A percentile compares a stretch with the other conserved stretches of the same genome.
Evolutionary conservation across 176 grass and related monocot species (phyloP).

Genomic region (Alopecurus myosuroides): DNA sequence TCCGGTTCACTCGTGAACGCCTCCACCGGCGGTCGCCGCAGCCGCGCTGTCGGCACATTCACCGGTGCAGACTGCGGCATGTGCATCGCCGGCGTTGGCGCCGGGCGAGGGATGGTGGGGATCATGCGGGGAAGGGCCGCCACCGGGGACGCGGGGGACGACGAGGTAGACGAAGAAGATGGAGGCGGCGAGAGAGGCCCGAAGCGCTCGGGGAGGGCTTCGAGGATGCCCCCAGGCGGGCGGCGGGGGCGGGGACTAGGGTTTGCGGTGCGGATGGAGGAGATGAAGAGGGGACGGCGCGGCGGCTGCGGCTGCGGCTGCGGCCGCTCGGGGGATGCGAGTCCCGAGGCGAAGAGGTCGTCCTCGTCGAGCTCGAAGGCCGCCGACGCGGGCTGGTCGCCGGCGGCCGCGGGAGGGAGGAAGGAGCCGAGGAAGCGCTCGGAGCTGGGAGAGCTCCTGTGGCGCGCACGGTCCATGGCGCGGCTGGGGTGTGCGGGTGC

Average conservation of each 20-base stretch:
- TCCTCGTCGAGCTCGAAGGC: conserved; percentile 74
- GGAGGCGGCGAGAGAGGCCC: conserved; percentile 8
- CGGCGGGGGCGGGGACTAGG: conserved; percentile 36
- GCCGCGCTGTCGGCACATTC: conserved; percentile 48
- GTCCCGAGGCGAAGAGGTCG: conserved; percentile 52
- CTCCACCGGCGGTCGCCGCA: conserved; percentile 17
- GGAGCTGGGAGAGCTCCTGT: conserved; percentile 32
- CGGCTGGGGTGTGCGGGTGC: not conserved
- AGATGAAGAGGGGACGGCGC: conserved; percentile 21
- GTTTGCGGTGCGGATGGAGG: conserved; percentile 23
- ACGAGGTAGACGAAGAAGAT: conserved; percentile 39
- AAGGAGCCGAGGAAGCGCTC: conserved; percentile 58
- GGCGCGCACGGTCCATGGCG: conserved; percentile 54
- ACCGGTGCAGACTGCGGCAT: conserved; percentile 67
- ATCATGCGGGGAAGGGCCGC: conserved; percentile 54
- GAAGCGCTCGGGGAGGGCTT: conserved; percentile 40
- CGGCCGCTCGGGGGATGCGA: conserved; percentile 32
- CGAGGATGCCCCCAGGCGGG: conserved; percentile 62
- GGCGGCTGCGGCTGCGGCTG: conserved; percentile 23
- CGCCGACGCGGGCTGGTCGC: conserved; percentile 23
- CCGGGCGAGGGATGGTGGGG: conserved; percentile 51
- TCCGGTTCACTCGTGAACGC: conserved; percentile 18
- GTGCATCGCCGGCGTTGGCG: conserved; percentile 12
- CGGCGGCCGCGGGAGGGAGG: conserved; percentile 18
- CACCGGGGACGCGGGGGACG: conserved; percentile 50